Percentiles rank a stretch among this genome's conserved stretches.
These are phyloP conservation scores for Eustoma russellianum DNA, from an alignment of 257 asterid species.

Conservation along the genomic window DNA sequence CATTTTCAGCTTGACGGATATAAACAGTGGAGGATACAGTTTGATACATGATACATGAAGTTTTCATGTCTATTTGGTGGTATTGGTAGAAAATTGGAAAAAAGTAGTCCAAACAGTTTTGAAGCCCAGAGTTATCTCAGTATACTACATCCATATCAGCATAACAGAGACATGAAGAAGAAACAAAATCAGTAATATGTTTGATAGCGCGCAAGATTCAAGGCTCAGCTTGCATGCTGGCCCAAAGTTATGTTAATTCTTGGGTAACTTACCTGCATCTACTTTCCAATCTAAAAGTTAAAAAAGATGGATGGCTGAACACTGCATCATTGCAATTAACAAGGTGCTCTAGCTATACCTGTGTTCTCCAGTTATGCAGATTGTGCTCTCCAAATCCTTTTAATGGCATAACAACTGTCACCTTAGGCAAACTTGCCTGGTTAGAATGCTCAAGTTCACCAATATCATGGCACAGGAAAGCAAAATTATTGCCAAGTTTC, in stretches of 20 bases:
- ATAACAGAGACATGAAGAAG: neutral
- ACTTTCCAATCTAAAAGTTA: too few species aligned
- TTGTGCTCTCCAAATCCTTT: conserved; percentile 97
- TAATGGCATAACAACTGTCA: conserved; percentile 89
- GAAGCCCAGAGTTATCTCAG: neutral
- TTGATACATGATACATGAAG: too few species aligned
- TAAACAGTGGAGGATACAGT: too few species aligned
- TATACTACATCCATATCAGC: neutral
- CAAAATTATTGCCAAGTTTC: conserved; percentile 61
- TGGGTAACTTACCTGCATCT: neutral
- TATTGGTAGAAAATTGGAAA: too few species aligned
- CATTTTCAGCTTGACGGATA: too few species aligned
- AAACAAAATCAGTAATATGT: too few species aligned
- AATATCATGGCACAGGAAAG: conserved; percentile 61
- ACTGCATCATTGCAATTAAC: neutral
- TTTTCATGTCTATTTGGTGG: too few species aligned
- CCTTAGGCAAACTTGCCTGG: conserved; percentile 73
- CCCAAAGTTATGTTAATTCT: neutral
- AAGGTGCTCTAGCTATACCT: conserved; percentile 31
- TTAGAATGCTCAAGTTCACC: conserved; percentile 72
- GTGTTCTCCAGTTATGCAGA: conserved; percentile 92
- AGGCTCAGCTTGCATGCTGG: neutral
- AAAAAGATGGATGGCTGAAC: too few species aligned
- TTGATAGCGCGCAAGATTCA: neutral
- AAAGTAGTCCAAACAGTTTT: too few species aligned